Evolutionary conservation across 2,329 filamentous ascomycete genomes (phyloP), one percentile per base, ranked within the genome.

Genomic region (Trichoderma citrinoviride): DNA sequence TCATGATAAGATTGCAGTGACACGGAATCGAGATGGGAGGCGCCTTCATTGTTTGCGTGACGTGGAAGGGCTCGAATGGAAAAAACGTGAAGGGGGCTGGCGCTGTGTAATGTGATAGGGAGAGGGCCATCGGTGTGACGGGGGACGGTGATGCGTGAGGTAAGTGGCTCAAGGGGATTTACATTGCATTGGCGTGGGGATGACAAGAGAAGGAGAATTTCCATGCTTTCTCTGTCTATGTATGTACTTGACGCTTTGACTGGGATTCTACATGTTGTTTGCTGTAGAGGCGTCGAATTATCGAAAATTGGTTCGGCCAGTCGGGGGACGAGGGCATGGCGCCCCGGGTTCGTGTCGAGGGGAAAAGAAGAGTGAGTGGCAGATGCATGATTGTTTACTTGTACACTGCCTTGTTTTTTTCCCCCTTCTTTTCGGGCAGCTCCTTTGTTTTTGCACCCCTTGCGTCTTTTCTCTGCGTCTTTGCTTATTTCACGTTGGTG

Each of bases 101-200:
- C 8, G 58, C 8, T 21, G 58, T 61, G 58, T 44, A 40, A 61
- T 50, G 58, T 61, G 58, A 61, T 43, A 47, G 19, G 15, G 27
- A 27, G 14, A 15, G 40, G 33, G 33, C 33, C 33, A 53, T 49
- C 49, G 58, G 58, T 61, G 58, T 61, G 58, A 53, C 49, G n/a
- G 25, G n/a, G 25, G 47, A 46, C 29, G 37, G 23, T 25, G 49
- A 61, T 54, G 40, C 49, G 25, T 43, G 37, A 61, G 14, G 58
- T 44, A 53, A 44, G 47, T 61, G 46, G 49, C 58, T 46, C 49
- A 23, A 37, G 29, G n/a, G 23, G 25, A 23, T 17, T 53, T 23
- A 12, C 40, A 50, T 62, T 23, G 33, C 40, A 50, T 62, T 49
- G 58, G 53, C 33, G 53, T 54, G n/a, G 40, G n/a, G 58, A 33